Evolutionary conservation across 495 filamentous ascomycete species (phyloP), one percentile per base, ranked within the genome.

Genomic region (Cenococcum geophilum): DNA sequence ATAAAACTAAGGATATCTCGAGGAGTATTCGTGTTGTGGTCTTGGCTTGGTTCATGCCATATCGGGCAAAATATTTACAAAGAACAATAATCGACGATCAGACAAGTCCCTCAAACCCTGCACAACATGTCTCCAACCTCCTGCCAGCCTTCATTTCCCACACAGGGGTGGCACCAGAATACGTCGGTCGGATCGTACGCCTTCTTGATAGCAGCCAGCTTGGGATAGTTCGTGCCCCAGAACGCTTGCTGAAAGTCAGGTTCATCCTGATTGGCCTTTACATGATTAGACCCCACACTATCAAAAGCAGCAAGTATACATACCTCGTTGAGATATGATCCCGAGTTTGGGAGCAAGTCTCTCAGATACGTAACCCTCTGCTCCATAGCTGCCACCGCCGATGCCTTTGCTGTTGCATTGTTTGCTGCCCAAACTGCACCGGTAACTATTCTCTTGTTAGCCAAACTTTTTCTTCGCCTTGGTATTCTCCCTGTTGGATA

Each of bases 191-290:
- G 51, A 27, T 55, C 51, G 6, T 10, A 5, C 8, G 18, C 34
- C 51, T 27, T 25, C 21, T 55, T 55, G 51, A 55, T 55, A 10
- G 21, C 20, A 10, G 23, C 8, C 21, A 55, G n/a, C 32, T 20
- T 55, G n/a, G 21, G 20, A n/a, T 55, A 55, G 12, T 27, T 55
- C 6, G n/a, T 23, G n/a, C 51, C 51, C 23, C 34, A 55, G 21
- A 55, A 55, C 6, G 34, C 21, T 14, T 55, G 23, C 34, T 55
- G 51, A 10, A 10, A 55, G 34, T 36, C 18, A 5, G 51, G 51
- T 36, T 55, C 23, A 18, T 55, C 6, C 51, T 27, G 12, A 18
- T 55, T 9, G 6, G 27, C 27, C 27, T 32, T 32, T 32, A 6
- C 2, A 32, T 32, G 2, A 32, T 32, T 32, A 32, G 27, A 32